A percentile compares a stretch with the other conserved stretches of the same genome.
phyloP scores from a whole-genome alignment of 345 rosid genomes.

The Fremontodendron californicum region DNA sequence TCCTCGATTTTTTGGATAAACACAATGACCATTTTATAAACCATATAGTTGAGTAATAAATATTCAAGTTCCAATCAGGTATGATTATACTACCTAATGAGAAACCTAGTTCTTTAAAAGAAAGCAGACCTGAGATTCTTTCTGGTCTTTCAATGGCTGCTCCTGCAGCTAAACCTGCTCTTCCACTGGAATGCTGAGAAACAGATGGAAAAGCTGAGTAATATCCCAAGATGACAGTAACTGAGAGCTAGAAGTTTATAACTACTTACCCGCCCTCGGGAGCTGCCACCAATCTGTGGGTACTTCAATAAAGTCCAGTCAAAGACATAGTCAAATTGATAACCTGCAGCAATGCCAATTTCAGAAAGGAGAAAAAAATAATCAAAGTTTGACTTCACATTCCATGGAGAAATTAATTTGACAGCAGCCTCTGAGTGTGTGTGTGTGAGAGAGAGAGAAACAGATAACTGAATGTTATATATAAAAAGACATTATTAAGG shows the following conservation, averaged over 20 bases:
- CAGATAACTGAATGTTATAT: not conserved
- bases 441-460: not conserved
- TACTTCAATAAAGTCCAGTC: conserved; percentile 87
- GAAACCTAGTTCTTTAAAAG: not conserved
- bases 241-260: not conserved
- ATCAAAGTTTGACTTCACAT: not conserved
- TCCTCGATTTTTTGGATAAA: not conserved
- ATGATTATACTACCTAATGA: not conserved
- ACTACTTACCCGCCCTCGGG: conserved; percentile 60
- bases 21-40: not conserved
- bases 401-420: not conserved
- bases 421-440: not conserved
- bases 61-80: not conserved
- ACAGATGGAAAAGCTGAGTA: conserved; percentile 1
- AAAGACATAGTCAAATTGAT: conserved; percentile 78
- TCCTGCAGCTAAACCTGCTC: conserved; percentile 43
- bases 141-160: conserved; percentile 51
- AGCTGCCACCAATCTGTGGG: conserved; percentile 63
- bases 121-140: conserved; percentile 38
- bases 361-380: not conserved
- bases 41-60: not conserved
- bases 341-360: conserved; percentile 42
- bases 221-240: not conserved
- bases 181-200: conserved; percentile 43
- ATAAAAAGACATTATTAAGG: not conserved